Percentiles rank a stretch among this genome's conserved stretches.
Evolutionary conservation across 2,329 filamentous ascomycete genomes (phyloP).

Genomic region (Zasmidium citrigriseum): DNA sequence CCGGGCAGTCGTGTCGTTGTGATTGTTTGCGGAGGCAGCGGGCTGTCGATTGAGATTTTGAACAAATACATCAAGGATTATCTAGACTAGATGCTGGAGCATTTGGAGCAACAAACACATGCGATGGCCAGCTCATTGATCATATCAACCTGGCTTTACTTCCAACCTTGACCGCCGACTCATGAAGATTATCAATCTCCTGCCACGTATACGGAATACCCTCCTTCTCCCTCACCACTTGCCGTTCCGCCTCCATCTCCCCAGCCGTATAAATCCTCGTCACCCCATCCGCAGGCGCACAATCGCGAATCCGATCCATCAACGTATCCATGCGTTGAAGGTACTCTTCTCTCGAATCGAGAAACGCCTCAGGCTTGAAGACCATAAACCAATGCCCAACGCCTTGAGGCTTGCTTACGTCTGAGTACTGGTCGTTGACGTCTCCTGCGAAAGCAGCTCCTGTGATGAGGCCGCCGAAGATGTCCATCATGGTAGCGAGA

Average conservation of each 20-base stretch:
- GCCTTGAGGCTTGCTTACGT: slow-evolving; percentile 45
- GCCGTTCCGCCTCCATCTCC: background rate
- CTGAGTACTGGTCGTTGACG: slow-evolving; percentile 68
- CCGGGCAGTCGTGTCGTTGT: slow-evolving; percentile 73
- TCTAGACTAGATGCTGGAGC: background rate
- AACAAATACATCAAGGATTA: slow-evolving; percentile 47
- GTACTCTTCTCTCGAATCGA: background rate
- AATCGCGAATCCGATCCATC: background rate
- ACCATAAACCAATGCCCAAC: slow-evolving; percentile 18
- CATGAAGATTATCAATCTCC: background rate
- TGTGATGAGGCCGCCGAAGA: slow-evolving; percentile 73
- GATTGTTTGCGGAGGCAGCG: slow-evolving; percentile 73
- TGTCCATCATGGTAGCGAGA: slow-evolving; percentile 78
- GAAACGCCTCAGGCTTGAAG: slow-evolving; percentile 14
- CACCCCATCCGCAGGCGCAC: background rate
- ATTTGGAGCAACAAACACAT: too few species aligned
- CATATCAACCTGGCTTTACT: background rate
- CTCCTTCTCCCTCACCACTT: background rate
- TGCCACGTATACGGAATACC: background rate
- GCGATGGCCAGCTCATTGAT: too few species aligned
- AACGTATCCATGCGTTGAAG: background rate
- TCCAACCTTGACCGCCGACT: background rate
- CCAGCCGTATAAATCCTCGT: background rate
- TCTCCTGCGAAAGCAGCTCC: slow-evolving; percentile 73
- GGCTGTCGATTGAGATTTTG: slow-evolving; percentile 53